phyloP scores from a whole-genome alignment of 441 rosid species.

The Corymbia calophylla region DNA sequence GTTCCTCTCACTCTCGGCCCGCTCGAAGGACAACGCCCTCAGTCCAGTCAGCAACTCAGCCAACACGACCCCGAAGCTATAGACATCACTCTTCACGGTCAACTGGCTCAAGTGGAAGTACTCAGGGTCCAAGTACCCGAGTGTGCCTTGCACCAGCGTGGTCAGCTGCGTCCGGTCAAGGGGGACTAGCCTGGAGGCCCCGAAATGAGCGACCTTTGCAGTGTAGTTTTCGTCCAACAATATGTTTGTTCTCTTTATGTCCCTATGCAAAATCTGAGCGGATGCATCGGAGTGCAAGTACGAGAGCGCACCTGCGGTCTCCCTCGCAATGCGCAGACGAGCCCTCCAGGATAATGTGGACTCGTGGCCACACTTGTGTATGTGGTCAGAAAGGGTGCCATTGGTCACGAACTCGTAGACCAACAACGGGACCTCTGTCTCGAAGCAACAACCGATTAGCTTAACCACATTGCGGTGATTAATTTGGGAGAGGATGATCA shows the following conservation, averaged over 20 bases:
- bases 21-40: no score
- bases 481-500: constrained; percentile 11
- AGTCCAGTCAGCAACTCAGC: no score
- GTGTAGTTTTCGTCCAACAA: not conserved
- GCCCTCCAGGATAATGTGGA: not conserved
- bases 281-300: constrained; percentile 6
- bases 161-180: not conserved
- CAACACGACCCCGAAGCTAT: no score
- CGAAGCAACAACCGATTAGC: constrained; percentile 15
- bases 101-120: not conserved
- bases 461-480: constrained; percentile 12
- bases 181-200: not conserved
- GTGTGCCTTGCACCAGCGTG: not conserved
- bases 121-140: not conserved
- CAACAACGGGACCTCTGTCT: constrained; percentile 8
- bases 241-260: not conserved
- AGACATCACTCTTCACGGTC: not conserved
- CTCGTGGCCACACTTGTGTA: not conserved
- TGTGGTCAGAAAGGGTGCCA: constrained; percentile 7
- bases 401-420: constrained; percentile 14
- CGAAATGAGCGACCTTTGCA: not conserved
- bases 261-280: not conserved
- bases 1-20: no score
- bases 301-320: constrained; percentile 14
- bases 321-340: not conserved